Evolutionary conservation across 176 grass and related monocot species (phyloP).

Genomic region (Melocanna baccifera): DNA sequence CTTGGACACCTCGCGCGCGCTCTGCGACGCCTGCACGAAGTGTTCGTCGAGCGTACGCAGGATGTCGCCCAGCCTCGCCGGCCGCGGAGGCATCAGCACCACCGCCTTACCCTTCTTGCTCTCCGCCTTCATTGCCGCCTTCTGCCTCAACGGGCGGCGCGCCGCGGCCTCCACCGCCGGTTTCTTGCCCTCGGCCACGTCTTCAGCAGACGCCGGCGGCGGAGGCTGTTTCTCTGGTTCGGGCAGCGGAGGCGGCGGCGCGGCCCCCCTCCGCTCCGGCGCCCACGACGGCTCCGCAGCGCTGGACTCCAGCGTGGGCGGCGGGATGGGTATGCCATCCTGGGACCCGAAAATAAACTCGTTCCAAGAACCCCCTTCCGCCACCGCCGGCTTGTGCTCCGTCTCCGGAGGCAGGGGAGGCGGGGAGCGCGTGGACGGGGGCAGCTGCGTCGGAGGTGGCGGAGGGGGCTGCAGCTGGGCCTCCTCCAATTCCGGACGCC

Average conservation of each 20-base stretch:
- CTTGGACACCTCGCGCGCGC: conserved; percentile 82
- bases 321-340: conserved; percentile 30
- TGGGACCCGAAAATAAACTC: conserved; percentile 35
- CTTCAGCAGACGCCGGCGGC: conserved; percentile 13
- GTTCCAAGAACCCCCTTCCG: neutral
- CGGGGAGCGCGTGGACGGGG: conserved; percentile 31
- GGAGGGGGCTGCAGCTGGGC: conserved; percentile 4
- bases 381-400: neutral
- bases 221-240: neutral
- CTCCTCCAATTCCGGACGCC: conserved; percentile 1
- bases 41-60: conserved; percentile 63
- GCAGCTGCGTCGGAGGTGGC: neutral
- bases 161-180: neutral
- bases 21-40: conserved; percentile 70
- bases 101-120: conserved; percentile 41
- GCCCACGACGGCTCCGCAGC: conserved; percentile 9
- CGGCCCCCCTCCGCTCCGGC: conserved; percentile 21
- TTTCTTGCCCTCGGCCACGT: conserved; percentile 37
- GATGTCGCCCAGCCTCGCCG: conserved; percentile 49
- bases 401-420: conserved; percentile 13
- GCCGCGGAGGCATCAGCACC: conserved; percentile 9
- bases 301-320: conserved; percentile 35
- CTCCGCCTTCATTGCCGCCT: conserved; percentile 44
- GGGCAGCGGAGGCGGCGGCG: neutral
- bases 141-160: conserved; percentile 22